Percentiles rank a stretch among this genome's conserved stretches.
Evolutionary conservation across 306 rosid species (phyloP).

Genomic region (Inga oerstediana): DNA sequence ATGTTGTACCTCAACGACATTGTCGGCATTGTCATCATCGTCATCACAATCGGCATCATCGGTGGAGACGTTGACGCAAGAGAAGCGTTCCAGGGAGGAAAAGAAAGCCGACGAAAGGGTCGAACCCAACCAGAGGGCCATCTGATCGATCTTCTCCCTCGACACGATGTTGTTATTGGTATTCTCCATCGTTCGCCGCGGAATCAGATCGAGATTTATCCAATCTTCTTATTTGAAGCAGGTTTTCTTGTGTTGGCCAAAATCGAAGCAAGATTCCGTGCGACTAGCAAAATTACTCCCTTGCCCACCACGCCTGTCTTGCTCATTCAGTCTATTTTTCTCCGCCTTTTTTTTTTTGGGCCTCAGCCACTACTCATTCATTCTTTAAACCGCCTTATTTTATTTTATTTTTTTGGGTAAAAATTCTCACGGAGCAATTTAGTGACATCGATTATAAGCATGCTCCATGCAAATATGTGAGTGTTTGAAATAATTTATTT

Average conservation of each 20-base stretch:
- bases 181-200: slow-evolving; percentile 44
- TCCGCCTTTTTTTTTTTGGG: no score
- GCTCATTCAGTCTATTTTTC: background rate
- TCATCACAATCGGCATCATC: slow-evolving; percentile 59
- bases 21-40: slow-evolving; percentile 22
- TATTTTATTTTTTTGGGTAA: no score
- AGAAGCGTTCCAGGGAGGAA: slow-evolving; percentile 78
- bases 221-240: background rate
- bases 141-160: slow-evolving; percentile 66
- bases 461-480: no score
- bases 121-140: slow-evolving; percentile 68
- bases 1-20: background rate
- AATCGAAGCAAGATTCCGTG: background rate
- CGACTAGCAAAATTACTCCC: background rate
- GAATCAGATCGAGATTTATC: slow-evolving; percentile 30
- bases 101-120: slow-evolving; percentile 81
- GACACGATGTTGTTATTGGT: slow-evolving; percentile 42
- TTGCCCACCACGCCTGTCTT: background rate
- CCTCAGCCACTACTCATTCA: no score
- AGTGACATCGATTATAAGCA: no score
- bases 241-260: background rate
- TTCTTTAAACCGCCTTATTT: no score
- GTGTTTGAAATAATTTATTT: no score
- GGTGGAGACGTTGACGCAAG: slow-evolving; percentile 84
- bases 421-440: no score